phyloP scores from a whole-genome alignment of 805 yeast genomes.

The Myxozyma udenii region DNA sequence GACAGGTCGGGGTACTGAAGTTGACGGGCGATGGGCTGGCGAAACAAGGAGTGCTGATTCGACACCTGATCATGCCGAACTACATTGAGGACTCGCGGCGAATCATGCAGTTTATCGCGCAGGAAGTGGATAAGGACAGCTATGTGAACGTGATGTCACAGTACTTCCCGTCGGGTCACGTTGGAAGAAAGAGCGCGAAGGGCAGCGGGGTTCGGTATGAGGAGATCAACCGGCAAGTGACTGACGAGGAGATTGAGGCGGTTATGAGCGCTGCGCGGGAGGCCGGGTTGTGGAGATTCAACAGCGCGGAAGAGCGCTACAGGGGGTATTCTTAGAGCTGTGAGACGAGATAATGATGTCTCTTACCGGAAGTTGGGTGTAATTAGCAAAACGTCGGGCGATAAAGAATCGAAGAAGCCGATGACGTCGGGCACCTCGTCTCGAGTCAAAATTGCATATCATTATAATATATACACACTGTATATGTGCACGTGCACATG shows the following conservation, averaged over 20 bases:
- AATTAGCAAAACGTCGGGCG: neutral
- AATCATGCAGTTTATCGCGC: slow-evolving; percentile 28
- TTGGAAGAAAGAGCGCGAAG: slow-evolving; percentile 24
- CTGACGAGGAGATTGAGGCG: slow-evolving; percentile 22
- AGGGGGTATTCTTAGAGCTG: slow-evolving; percentile 8
- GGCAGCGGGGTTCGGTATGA: slow-evolving; percentile 24
- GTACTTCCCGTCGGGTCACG: slow-evolving; percentile 29
- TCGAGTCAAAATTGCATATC: too few relatives aligned
- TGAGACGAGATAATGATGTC: neutral
- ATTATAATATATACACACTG: too few relatives aligned
- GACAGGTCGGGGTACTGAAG: slow-evolving; percentile 30
- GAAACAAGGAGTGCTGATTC: slow-evolving; percentile 25
- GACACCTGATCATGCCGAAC: slow-evolving; percentile 30
- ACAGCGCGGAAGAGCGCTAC: slow-evolving; percentile 23
- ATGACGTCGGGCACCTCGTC: neutral
- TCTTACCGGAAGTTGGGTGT: neutral
- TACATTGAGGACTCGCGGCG: slow-evolving; percentile 17
- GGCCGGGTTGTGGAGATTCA: slow-evolving; percentile 29
- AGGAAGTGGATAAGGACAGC: slow-evolving; percentile 26
- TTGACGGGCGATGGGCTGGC: slow-evolving; percentile 31
- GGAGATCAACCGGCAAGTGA: slow-evolving; percentile 23
- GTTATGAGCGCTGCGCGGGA: slow-evolving; percentile 22
- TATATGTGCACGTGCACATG: too few relatives aligned
- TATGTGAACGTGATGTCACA: slow-evolving; percentile 29
- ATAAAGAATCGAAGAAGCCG: neutral